Evolutionary conservation across 2,329 filamentous ascomycete species (phyloP), one percentile per base, ranked within the genome.

Genomic region (Didymosphaeria variabile): DNA sequence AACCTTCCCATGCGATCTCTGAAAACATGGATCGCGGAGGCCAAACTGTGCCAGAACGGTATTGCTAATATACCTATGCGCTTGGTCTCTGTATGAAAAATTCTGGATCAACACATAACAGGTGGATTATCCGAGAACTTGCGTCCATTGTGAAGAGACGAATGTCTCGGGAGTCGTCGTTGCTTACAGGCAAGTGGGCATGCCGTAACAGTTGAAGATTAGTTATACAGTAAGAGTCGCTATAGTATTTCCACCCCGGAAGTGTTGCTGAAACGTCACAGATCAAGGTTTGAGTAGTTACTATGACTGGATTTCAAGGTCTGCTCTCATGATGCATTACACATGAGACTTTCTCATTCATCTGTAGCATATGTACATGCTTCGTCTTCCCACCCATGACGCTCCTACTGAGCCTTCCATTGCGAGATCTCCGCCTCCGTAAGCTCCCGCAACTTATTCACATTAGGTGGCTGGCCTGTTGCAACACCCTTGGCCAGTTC

Each of bases 381-480:
- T 36, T 38, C 5, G 13, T 4, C 17, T 6, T 38, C 15, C 8
- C 26, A 2, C 21, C 15, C 9, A 15, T 13, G 5, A 36, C 26
- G 1, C 19, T 17, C 61, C 60, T 75, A 77, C 67, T 75, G 73
- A 9, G 69, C 64, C 64, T 69, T 73, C 70, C 74, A 78, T 61
- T 78, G 75, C 56, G 74, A 62, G 13, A 78, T 63, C 68, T 78
- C 76, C 7, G 66, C 69, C 80, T 90, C 84, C 23, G 81, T 87
- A 55, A 97, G 81, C 77, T 96, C 90, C 61, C 92, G 85, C 72
- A 97, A 76, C 76, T 89, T 92, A 76, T 94, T 95, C 46, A 94
- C 87, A 9, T 82, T 80, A 1, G 93, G 89, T 1, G 88, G 82
- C 74, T 90, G 87, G 7, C 93, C 92, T 0, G 88, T 92, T 1